phyloP scores from a whole-genome alignment of 2,329 filamentous ascomycete genomes.

The Ophiostoma himal-ulmi region DNA sequence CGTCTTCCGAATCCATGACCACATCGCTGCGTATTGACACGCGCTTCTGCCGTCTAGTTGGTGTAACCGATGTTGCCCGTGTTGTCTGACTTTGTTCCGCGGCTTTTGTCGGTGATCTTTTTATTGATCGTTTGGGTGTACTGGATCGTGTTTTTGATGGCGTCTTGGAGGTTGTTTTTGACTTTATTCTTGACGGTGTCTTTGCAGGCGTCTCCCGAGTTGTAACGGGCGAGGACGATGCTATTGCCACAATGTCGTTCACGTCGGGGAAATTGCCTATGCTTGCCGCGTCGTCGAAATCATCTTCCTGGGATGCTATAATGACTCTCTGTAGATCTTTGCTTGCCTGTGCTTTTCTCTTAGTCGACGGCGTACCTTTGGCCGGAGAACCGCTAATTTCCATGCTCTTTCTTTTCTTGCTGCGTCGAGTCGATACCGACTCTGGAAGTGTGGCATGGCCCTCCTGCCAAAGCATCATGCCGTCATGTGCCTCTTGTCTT shows the following conservation, averaged over 20 bases:
- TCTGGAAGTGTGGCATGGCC: constrained; percentile 38
- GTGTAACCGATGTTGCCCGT: constrained; percentile 15
- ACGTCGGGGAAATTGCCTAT: constrained; percentile 51
- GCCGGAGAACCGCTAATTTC: constrained; percentile 34
- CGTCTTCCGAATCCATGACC: constrained; percentile 54
- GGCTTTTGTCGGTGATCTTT: neutral
- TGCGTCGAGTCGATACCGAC: constrained; percentile 34
- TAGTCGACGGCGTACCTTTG: constrained; percentile 6
- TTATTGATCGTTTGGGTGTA: neutral
- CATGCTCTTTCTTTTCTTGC: constrained; percentile 49
- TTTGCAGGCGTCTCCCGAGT: constrained; percentile 9
- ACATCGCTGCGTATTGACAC: constrained; percentile 31
- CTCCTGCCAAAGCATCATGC: constrained; percentile 41
- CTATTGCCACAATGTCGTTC: constrained; percentile 40
- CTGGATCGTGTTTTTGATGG: neutral
- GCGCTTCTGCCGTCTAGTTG: constrained; percentile 20
- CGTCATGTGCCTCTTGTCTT: constrained; percentile 28
- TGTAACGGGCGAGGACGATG: constrained; percentile 35
- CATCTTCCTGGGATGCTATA: constrained; percentile 20
- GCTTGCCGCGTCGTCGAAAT: constrained; percentile 31
- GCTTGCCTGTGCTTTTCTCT: constrained; percentile 23
- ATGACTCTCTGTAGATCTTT: constrained; percentile 25
- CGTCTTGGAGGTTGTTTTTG: neutral
- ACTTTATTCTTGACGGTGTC: neutral
- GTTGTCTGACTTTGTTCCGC: neutral